Conservation (phyloP, 176 grass and related monocot genomes). For the Puya raimondii region DNA sequence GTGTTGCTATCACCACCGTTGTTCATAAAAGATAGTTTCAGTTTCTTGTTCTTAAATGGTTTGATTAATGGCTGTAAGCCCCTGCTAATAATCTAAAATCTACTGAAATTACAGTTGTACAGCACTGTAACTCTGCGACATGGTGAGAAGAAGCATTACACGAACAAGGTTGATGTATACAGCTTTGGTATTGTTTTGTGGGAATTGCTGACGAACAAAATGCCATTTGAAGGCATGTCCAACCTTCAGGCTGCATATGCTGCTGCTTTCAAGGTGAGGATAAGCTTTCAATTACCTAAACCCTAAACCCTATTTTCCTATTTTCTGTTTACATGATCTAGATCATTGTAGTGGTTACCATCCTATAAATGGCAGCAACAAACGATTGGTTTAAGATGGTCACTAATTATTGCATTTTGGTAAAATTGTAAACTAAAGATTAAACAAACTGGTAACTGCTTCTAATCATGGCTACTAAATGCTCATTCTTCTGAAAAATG, state of each 20-base stretch:
- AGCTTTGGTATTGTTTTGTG: constrained; percentile 98
- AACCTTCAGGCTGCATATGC: constrained; percentile 99
- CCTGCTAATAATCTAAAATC: neutral
- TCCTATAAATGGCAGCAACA: no score
- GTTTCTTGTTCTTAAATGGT: neutral
- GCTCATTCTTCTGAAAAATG: no score
- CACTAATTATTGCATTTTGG: no score
- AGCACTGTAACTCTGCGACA: constrained; percentile 91
- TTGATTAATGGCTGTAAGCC: neutral
- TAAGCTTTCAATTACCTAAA: neutral
- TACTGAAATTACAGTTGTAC: constrained; percentile 52
- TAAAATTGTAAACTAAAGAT: no score
- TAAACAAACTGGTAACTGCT: no score
- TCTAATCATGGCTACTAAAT: no score
- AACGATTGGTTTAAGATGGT: no score
- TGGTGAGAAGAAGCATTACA: constrained; percentile 99
- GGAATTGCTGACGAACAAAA: constrained; percentile 93
- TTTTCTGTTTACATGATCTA: neutral
- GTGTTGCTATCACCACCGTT: neutral
- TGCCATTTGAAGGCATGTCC: constrained; percentile 99
- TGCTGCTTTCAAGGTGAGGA: constrained; percentile 84
- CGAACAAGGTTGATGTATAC: constrained; percentile 99
- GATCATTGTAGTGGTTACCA: no score
- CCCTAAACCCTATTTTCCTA: neutral
- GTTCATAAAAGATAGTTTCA: neutral